A percentile compares a stretch with the other conserved stretches of the same genome.
These are phyloP conservation scores for Kodamaea ohmeri DNA, from an alignment of 1,139 yeast genomes.

Conservation along the genomic window DNA sequence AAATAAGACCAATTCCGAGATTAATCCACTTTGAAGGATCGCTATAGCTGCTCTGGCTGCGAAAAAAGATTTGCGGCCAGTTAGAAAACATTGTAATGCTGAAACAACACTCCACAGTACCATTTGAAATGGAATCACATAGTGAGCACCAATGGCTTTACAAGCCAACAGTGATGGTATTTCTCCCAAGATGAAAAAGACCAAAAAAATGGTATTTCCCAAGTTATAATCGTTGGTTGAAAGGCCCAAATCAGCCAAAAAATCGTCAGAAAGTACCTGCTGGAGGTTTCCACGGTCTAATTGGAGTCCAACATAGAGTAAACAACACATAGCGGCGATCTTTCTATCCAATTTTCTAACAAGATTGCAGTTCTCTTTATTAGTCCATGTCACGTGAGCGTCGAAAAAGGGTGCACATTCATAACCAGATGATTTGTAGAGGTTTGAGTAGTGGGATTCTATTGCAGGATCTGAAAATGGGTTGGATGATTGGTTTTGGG, in stretches of 20 bases:
- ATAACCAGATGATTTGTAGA: constrained; percentile 21
- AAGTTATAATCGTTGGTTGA: constrained; percentile 32
- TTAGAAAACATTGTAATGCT: constrained; percentile 26
- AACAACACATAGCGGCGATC: constrained; percentile 29
- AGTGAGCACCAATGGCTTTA: constrained; percentile 33
- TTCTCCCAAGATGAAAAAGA: constrained; percentile 31
- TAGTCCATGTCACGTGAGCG: constrained; percentile 24
- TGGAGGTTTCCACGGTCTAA: constrained; percentile 32
- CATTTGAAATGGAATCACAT: constrained; percentile 34
- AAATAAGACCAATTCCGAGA: constrained; percentile 31
- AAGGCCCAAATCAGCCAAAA: constrained; percentile 27
- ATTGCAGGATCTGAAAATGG: constrained; percentile 21
- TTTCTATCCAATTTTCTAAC: constrained; percentile 25
- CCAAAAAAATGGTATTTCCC: constrained; percentile 31
- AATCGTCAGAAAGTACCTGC: constrained; percentile 34
- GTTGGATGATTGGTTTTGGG: constrained; percentile 6
- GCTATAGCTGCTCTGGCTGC: constrained; percentile 30
- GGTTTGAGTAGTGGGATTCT: constrained; percentile 18
- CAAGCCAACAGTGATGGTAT: constrained; percentile 35
- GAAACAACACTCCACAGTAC: constrained; percentile 32
- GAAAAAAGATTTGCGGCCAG: constrained; percentile 24
- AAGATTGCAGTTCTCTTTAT: constrained; percentile 21
- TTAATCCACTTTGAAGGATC: constrained; percentile 31
- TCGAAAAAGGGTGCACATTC: constrained; percentile 24
- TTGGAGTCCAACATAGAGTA: constrained; percentile 33